Base-by-base conservation (phyloP, 2,329 filamentous ascomycete genomes). In the Hyphodiscus sp. region DNA sequence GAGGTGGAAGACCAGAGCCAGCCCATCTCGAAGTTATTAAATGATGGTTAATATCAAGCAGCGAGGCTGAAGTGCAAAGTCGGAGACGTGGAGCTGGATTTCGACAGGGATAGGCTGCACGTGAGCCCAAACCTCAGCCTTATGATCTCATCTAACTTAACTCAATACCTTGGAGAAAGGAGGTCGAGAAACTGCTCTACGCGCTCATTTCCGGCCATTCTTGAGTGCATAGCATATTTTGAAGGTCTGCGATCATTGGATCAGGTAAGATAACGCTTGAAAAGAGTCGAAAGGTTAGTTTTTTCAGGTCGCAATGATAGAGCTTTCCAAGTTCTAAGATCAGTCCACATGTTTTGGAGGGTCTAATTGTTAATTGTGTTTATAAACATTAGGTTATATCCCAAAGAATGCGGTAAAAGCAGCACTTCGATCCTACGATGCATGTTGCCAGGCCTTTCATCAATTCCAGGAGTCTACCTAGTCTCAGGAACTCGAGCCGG, bases 1-100 rank as follows among this genome's bases (percentile, higher is more conserved):
- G 71, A 42, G 18, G 60, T 23, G 6, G 71, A 73, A 55, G 77
- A 73, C 79, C 80, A 85, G 57, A 83, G 71, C 82, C 82, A 85
- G 60, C 80, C 81, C 82, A 85, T 85, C 58, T 52, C 71, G 62
- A 58, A 42, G 30, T 18, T 38, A 38, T 38, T 10, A 7, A 26
- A 9, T 38, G 11, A 11, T 20, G 41, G 45, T 30, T 47, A 33
- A 49, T 41, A 16, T 52, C 30, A 23, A 49, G 45, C 47, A 46
- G 50, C 53, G 52, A 51, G 47, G 50, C 51, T 58, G 50, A 56
- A 45, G 5, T 38, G 33, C 33, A 38, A 38, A 30, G 33, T 46
- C 52, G 30, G 33, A 49, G 29, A 49, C 23, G 53, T 55, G 50
- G 52, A 33, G 52, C 54, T 57, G 44, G 45, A 50, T 44, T 48